These are phyloP conservation scores for Cyclocybe cylindracea DNA, from an alignment of 768 basidiomycete species.

Conservation along the genomic window DNA sequence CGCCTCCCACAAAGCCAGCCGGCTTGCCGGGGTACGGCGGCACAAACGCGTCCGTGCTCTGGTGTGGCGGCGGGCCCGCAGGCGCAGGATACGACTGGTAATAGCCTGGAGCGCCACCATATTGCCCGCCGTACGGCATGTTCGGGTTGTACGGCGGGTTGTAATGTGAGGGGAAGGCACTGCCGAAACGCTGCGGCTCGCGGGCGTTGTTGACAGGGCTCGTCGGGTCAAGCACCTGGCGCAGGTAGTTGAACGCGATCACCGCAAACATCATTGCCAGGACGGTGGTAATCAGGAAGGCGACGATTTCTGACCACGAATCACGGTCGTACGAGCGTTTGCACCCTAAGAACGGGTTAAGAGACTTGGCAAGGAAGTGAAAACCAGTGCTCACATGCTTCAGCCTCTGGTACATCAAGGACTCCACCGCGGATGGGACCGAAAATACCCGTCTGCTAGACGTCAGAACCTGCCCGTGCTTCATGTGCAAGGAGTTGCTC, in stretches of 20 bases:
- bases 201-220: slow-evolving; percentile 53
- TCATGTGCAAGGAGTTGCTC: slow-evolving; percentile 6
- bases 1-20: slow-evolving; percentile 47
- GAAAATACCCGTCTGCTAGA: slow-evolving; percentile 53
- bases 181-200: slow-evolving; percentile 40
- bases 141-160: slow-evolving; percentile 59
- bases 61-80: slow-evolving; percentile 45
- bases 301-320: slow-evolving; percentile 69
- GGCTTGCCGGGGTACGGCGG: slow-evolving; percentile 45
- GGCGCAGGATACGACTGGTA: slow-evolving; percentile 46
- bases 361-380: slow-evolving; percentile 1
- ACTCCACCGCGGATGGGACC: slow-evolving; percentile 38
- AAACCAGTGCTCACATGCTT: slow-evolving; percentile 38
- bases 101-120: slow-evolving; percentile 21
- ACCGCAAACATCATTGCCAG: slow-evolving; percentile 62
- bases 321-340: slow-evolving; percentile 55
- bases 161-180: slow-evolving; percentile 49
- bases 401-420: slow-evolving; percentile 41
- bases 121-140: slow-evolving; percentile 21
- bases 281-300: slow-evolving; percentile 59
- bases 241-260: slow-evolving; percentile 71
- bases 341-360: slow-evolving; percentile 52
- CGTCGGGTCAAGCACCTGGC: slow-evolving; percentile 72
- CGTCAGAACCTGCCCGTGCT: background rate
- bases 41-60: slow-evolving; percentile 34